Evolutionary conservation across 305 asterid species (phyloP), one percentile per base, ranked within the genome.

Genomic region (Plantago coronopus): DNA sequence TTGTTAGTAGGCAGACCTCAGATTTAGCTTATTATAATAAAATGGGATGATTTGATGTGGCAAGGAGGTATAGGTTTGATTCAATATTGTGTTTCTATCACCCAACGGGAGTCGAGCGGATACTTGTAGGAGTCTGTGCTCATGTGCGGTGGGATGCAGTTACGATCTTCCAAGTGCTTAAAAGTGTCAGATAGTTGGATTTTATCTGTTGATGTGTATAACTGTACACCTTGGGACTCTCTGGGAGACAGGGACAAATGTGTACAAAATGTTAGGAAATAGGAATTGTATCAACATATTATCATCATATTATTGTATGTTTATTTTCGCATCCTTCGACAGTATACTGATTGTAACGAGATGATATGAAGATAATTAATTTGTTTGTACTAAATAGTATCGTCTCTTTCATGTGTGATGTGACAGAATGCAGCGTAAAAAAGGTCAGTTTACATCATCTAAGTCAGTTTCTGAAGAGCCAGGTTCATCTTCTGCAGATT

Each of bases 391-490:
- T 9, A 25, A 31, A 7, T 8, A 54, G 4, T 7, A 54, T 29
- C 21, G 5, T 50, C 27, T 16, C 21, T 17, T 29, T 14, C 54
- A 43, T 57, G 13, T 51, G 57, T 15, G 43, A 63, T 48, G 48
- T 66, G 43, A 50, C 80, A 83, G 90, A 73, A 83, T 83, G 90
- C 90, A 83, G 72, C 81, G 90, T 12, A 83, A 83, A 72, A 83
- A 76, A 67, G 90, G 90, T 72, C 90, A 83, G 63, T 83, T 83
- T 76, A 80, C 87, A 72, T 83, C 90, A 38, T 69, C 87, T 47
- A 78, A 80, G 69, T 63, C 85, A 37, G 61, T 72, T 58, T 62
- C 80, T 68, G 90, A 83, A 38, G 89, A 83, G 68, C 83, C 70
- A 7, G 81, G 79, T 59, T 74, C 82, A 67, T 71, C 83, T 47